phyloP scores from a whole-genome alignment of 2,329 filamentous ascomycete species.

The Curvularia hawaiiensis region DNA sequence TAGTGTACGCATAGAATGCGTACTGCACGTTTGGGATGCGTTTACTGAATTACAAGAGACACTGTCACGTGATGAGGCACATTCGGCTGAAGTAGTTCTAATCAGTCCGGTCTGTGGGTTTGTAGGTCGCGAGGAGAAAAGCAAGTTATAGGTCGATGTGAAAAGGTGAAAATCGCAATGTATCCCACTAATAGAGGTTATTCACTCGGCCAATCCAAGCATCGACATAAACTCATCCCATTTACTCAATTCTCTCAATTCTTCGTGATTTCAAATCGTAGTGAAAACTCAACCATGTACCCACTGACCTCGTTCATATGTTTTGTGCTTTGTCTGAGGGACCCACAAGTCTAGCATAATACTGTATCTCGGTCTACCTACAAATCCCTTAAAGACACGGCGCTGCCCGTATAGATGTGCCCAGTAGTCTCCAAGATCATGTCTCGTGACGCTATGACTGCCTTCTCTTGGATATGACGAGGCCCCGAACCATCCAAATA shows the following conservation, averaged over 20 bases:
- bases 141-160: slow-evolving; percentile 12
- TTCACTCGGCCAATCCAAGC: neutral
- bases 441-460: slow-evolving; percentile 12
- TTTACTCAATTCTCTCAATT: neutral
- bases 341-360: slow-evolving; percentile 25
- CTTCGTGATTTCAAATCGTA: no score
- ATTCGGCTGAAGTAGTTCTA: slow-evolving; percentile 14
- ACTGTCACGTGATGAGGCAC: slow-evolving; percentile 10
- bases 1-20: slow-evolving; percentile 18
- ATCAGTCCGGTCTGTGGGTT: slow-evolving; percentile 27
- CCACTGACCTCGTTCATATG: neutral
- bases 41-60: slow-evolving; percentile 20
- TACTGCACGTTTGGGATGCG: slow-evolving; percentile 6
- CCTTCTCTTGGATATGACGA: slow-evolving; percentile 8
- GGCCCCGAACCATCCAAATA: slow-evolving; percentile 21
- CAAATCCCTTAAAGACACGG: slow-evolving; percentile 6
- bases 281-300: neutral
- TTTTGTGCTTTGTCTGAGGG: slow-evolving; percentile 10
- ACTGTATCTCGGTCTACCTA: neutral
- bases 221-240: neutral
- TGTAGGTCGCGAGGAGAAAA: slow-evolving; percentile 18
- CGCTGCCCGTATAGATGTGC: slow-evolving; percentile 11
- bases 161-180: neutral
- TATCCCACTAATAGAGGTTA: neutral
- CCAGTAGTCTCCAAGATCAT: slow-evolving; percentile 20